These are phyloP conservation scores for Salvia rosmarinus DNA, from an alignment of 257 asterid species.

Conservation along the genomic window DNA sequence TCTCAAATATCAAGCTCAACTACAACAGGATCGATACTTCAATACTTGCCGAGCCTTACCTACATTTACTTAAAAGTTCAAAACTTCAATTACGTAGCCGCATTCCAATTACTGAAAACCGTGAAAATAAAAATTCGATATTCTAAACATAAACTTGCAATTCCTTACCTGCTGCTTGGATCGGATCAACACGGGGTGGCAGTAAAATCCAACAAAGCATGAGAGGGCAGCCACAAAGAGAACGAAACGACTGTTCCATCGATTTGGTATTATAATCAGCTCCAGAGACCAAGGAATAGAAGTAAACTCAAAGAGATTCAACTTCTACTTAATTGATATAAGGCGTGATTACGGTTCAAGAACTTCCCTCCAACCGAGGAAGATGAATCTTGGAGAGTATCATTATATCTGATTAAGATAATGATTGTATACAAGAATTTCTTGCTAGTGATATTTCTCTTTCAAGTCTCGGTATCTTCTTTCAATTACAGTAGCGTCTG, in stretches of 20 bases:
- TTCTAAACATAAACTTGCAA: neutral
- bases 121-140: neutral
- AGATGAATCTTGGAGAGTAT: neutral
- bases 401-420: neutral
- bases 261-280: constrained; percentile 27
- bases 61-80: neutral
- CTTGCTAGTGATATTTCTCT: neutral
- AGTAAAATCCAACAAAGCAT: constrained; percentile 41
- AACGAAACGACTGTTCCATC: constrained; percentile 51
- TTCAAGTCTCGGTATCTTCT: neutral
- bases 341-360: constrained; percentile 37
- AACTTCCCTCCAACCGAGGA: constrained; percentile 33
- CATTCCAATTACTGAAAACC: constrained; percentile 17
- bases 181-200: constrained; percentile 76
- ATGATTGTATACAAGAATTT: neutral
- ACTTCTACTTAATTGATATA: constrained; percentile 10
- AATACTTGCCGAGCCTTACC: constrained; percentile 3
- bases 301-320: neutral
- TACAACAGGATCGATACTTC: constrained; percentile 17
- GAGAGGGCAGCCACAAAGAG: constrained; percentile 50
- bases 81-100: neutral
- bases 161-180: constrained; percentile 62
- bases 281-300: constrained; percentile 6
- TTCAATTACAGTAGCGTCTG: too few relatives aligned
- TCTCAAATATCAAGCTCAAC: constrained; percentile 19